Percentiles rank a stretch among this genome's conserved stretches.
Conservation (phyloP, 164 flowering plant genomes). For the Protea cynaroides region DNA sequence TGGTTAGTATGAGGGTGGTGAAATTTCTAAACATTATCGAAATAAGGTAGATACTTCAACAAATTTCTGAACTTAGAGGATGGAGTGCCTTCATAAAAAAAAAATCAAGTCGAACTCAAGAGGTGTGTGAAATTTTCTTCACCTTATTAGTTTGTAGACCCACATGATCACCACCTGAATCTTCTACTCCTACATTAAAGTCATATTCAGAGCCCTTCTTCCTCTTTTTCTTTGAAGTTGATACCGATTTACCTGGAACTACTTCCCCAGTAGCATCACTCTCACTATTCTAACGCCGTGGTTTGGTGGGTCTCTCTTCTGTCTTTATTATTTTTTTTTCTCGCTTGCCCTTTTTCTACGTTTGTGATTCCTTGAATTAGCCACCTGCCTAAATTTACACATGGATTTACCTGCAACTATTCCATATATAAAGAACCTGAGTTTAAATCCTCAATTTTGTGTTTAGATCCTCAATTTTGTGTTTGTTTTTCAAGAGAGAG, state of each 20-base stretch:
- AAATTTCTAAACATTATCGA: too few relatives aligned
- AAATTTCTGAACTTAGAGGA: too few relatives aligned
- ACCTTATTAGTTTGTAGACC: slow-evolving; percentile 6
- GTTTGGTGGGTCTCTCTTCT: slow-evolving; percentile 61
- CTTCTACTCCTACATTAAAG: slow-evolving; percentile 13
- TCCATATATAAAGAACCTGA: slow-evolving; percentile 72
- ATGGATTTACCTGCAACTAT: slow-evolving; percentile 52
- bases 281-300: slow-evolving; percentile 65
- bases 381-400: not conserved
- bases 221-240: slow-evolving; percentile 20
- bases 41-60: too few relatives aligned
- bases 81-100: too few relatives aligned
- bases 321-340: slow-evolving; percentile 6
- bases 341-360: not conserved
- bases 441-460: slow-evolving; percentile 7
- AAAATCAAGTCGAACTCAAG: too few relatives aligned
- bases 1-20: too few relatives aligned
- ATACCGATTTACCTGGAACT: not conserved
- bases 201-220: slow-evolving; percentile 11
- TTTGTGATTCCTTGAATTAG: not conserved
- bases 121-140: slow-evolving; percentile 7
- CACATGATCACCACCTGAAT: not conserved
- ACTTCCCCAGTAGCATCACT: slow-evolving; percentile 11
- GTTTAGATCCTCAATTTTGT: slow-evolving; percentile 7
- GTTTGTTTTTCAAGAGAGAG: slow-evolving; percentile 67